Evolutionary conservation across 192 early-diverging fungal genomes (phyloP), one percentile per base, ranked within the genome.

Genomic region (Coemansia sp.): DNA sequence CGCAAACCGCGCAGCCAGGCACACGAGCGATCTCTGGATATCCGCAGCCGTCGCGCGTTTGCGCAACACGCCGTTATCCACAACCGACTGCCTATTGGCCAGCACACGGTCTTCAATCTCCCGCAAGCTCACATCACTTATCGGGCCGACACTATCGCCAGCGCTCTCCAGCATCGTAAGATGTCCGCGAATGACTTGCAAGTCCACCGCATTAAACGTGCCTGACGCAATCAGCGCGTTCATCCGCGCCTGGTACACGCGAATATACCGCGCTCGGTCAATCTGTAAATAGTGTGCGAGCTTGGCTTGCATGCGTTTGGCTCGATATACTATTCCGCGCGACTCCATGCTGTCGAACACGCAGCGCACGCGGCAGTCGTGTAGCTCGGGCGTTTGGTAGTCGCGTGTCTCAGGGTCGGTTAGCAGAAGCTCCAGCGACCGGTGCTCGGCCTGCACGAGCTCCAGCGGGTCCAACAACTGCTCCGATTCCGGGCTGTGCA

Each of bases 341-440:
- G 68, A 53, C 36, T 70, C 68, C 42, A 61, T 56, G 26, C 61
- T 40, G 25, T 70, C 68, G 17, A 70, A 64, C 56, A 70, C 68
- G 49, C 68, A 64, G 22, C 68, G 68, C 48, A 70, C 68, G 38
- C 68, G 68, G 17, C 55, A 53, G 56, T 59, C 61, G 21, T 70
- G 68, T 11, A 70, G 61, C 49, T 70, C 68, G n/a, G 68, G 61
- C 47, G 53, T 37, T 7, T 37, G 38, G 57, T 70, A 70, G 19
- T 70, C 68, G 15, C 46, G 28, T 10, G 60, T 63, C 14, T 25
- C 22, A 1, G 52, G 52, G 6, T 54, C 52, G 2, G 26, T 20
- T 8, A 55, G 50, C 25, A 68, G 51, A 14, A 68, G 59, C 8
- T 23, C 42, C 10, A 68, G 53, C 1, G 58, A 60, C 17, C 59